Base-by-base conservation (phyloP, 129 eudicot species). In the Erigeron canadensis region DNA sequence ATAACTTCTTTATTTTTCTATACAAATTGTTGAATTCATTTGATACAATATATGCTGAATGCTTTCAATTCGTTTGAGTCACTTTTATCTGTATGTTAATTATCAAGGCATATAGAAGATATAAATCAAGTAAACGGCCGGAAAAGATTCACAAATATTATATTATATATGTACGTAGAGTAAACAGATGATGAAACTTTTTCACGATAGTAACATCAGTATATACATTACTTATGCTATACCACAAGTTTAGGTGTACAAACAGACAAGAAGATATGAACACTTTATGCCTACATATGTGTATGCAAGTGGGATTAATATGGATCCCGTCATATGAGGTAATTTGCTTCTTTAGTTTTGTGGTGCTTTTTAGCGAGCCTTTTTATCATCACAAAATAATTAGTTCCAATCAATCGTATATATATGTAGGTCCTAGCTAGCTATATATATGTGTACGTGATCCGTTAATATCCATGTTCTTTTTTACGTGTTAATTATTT, bases 311-410 rank as follows among this genome's bases (percentile, higher is more conserved):
- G 79, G 73, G 65, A 58, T 65, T 65, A 50, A 38, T 63, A 42
- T 75, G 79, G 73, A 65, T 66, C 10, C 54, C 73, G 79, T 75
- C 73, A 75, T 67, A 4, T 43, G 73, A 75, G 73, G 73, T n/a
- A n/a, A n/a, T 55, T 65, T 9, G 67, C 47, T 55, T 43, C 39
- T 66, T 67, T 75, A 21, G 63, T 62, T 62, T 53, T 65, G 72
- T 75, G 72, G 72, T 65, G 65, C 64, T 23, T 51, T 65, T 65
- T 65, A 67, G 43, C 39, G 39, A 28, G 21, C 73, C 58, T 55
- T 75, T 75, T 42, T 65, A 65, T 65, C 67, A 65, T 75, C 48
- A 65, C 73, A 28, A 17, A 41, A 11, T 71, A 58, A 64, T 74
- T 64, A 51, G 12, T 50, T 53, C 37, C 71, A 57, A 71, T 71